A percentile compares a stretch with the other conserved stretches of the same genome.
Evolutionary conservation across 139 green algal species (phyloP).

Genomic region (Medakamo hakoo): DNA sequence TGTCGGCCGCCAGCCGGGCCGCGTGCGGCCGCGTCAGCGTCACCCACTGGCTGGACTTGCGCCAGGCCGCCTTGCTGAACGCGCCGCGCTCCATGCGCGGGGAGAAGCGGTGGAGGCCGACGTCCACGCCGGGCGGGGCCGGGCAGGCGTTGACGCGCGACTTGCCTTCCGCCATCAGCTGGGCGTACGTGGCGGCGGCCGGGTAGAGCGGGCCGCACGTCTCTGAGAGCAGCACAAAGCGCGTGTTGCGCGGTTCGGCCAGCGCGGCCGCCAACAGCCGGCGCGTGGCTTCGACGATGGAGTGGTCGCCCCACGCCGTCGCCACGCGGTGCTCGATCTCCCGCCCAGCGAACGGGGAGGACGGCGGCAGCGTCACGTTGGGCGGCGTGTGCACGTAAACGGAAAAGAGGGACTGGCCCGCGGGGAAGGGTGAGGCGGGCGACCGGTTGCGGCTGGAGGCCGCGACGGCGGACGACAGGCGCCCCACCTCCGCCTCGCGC

Average conservation of each 20-base stretch:
- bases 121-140: not conserved
- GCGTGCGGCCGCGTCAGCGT: slow-evolving; percentile 14
- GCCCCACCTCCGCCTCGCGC: too few relatives aligned
- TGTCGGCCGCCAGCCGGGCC: slow-evolving; percentile 7
- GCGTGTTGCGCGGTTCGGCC: slow-evolving; percentile 19
- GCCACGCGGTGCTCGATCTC: slow-evolving; percentile 5
- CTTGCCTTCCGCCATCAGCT: slow-evolving; percentile 13
- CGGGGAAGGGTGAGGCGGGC: too few relatives aligned
- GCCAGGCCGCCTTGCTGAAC: not conserved
- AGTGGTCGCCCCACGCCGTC: slow-evolving; percentile 15
- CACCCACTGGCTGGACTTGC: slow-evolving; percentile 11
- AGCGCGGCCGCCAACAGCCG: slow-evolving; percentile 21
- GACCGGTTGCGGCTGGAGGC: slow-evolving; percentile 22
- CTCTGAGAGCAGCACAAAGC: slow-evolving; percentile 24
- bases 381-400: slow-evolving; percentile 20
- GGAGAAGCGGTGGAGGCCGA: not conserved
- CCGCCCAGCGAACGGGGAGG: slow-evolving; percentile 14
- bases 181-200: slow-evolving; percentile 10
- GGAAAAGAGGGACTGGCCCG: slow-evolving; percentile 12
- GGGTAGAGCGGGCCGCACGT: slow-evolving; percentile 20
- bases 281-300: slow-evolving; percentile 16
- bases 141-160: slow-evolving; percentile 23
- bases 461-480: not conserved
- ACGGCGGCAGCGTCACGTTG: slow-evolving; percentile 1
- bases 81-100: not conserved